Conservation (phyloP, 2,329 filamentous ascomycete genomes). For the Dactylellina sp. region DNA sequence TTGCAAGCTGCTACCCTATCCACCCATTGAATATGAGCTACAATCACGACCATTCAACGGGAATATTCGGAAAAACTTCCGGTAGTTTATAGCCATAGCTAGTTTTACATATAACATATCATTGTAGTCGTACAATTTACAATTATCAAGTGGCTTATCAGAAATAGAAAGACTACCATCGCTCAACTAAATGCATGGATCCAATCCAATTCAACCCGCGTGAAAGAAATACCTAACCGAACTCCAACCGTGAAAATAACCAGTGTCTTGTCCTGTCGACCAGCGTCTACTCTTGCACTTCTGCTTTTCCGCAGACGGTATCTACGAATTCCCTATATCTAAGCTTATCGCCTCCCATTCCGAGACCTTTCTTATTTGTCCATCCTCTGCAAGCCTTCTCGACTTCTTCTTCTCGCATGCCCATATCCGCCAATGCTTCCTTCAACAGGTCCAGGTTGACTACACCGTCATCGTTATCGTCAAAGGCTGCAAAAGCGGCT, state of each 20-base stretch:
- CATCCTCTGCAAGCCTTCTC: conserved; percentile 90
- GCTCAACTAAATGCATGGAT: conserved; percentile 12
- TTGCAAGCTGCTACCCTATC: too few relatives aligned
- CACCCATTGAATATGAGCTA: too few relatives aligned
- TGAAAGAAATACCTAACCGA: neutral
- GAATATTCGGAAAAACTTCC: too few relatives aligned
- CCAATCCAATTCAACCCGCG: neutral
- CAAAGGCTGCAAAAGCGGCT: conserved; percentile 93
- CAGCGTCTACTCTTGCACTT: conserved; percentile 58
- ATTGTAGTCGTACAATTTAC: conserved; percentile 1
- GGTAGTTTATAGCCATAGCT: too few relatives aligned
- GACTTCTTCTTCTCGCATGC: conserved; percentile 75
- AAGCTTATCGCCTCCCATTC: conserved; percentile 83
- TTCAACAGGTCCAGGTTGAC: conserved; percentile 85
- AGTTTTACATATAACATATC: too few relatives aligned
- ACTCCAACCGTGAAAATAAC: conserved; percentile 36
- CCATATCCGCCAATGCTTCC: conserved; percentile 83
- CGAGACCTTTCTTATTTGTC: conserved; percentile 74
- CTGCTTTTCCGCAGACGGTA: conserved; percentile 60
- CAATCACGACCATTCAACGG: too few relatives aligned
- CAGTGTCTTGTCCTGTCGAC: neutral
- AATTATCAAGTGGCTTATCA: neutral
- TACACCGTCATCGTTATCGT: conserved; percentile 94
- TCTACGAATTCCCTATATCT: conserved; percentile 89
- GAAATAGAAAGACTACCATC: neutral